Percentiles rank a stretch among this genome's conserved stretches.
phyloP scores from a whole-genome alignment of 2,329 filamentous ascomycete genomes.

The Scedosporium boydii region DNA sequence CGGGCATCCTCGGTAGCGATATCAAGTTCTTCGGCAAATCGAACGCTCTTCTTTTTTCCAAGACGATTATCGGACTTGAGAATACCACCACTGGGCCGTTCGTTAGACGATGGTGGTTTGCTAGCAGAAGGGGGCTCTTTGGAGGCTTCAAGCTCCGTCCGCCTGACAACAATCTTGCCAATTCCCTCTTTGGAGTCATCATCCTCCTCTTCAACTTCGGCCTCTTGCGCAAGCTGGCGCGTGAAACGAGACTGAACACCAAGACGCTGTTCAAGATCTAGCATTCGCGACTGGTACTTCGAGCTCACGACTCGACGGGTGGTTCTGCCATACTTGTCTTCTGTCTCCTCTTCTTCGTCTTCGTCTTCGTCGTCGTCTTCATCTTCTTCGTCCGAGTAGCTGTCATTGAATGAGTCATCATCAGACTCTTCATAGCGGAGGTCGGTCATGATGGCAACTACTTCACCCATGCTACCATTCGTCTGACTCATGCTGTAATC shows the following conservation, averaged over 20 bases:
- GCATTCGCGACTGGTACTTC: slow-evolving; percentile 74
- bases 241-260: slow-evolving; percentile 43
- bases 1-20: slow-evolving; percentile 41
- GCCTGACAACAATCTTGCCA: slow-evolving; percentile 43
- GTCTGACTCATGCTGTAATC: slow-evolving; percentile 65
- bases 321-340: slow-evolving; percentile 69
- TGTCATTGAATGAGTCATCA: slow-evolving; percentile 32
- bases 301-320: slow-evolving; percentile 59
- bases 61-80: slow-evolving; percentile 9
- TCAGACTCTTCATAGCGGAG: slow-evolving; percentile 68
- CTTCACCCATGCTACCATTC: slow-evolving; percentile 63
- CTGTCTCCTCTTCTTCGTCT: slow-evolving; percentile 53
- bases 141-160: slow-evolving; percentile 7
- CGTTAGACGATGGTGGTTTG: neutral
- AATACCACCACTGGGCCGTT: slow-evolving; percentile 10
- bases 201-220: slow-evolving; percentile 22
- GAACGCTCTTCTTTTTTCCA: slow-evolving; percentile 58
- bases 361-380: slow-evolving; percentile 51
- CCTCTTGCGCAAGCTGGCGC: slow-evolving; percentile 26
- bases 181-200: slow-evolving; percentile 41
- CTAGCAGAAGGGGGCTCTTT: neutral
- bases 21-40: slow-evolving; percentile 69
- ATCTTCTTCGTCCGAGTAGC: slow-evolving; percentile 42
- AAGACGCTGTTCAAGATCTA: slow-evolving; percentile 70
- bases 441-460: slow-evolving; percentile 92